These are phyloP conservation scores for Epichloe gansuensis DNA, from an alignment of 2,329 filamentous ascomycete species.

Conservation along the genomic window DNA sequence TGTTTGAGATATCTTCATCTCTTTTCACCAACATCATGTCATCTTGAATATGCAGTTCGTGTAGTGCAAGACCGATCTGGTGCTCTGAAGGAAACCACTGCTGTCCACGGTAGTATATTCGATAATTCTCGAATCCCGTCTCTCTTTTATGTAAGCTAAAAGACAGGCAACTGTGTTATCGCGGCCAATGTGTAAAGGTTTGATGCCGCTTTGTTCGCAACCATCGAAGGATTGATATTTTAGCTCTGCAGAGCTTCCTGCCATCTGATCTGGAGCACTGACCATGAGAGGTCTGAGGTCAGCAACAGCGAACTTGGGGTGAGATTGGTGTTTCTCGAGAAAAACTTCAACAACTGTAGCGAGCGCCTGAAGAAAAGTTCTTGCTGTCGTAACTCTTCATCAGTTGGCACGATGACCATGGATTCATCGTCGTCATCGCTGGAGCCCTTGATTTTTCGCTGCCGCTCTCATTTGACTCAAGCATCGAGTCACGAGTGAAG, in stretches of 20 bases:
- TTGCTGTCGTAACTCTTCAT: constrained; percentile 32
- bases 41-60: constrained; percentile 53
- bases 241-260: constrained; percentile 53
- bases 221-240: constrained; percentile 66
- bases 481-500: constrained; percentile 61
- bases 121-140: constrained; percentile 67
- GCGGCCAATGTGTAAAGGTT: constrained; percentile 52
- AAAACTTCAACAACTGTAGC: constrained; percentile 55
- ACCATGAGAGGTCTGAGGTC: constrained; percentile 43
- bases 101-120: constrained; percentile 57
- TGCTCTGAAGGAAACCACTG: constrained; percentile 49
- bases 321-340: constrained; percentile 50
- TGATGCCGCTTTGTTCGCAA: constrained; percentile 44
- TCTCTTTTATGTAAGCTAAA: constrained; percentile 51
- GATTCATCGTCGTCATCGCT: constrained; percentile 38
- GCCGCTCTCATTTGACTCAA: constrained; percentile 55
- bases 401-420: constrained; percentile 38
- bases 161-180: constrained; percentile 61
- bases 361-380: constrained; percentile 57
- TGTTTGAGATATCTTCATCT: constrained; percentile 34
- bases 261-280: constrained; percentile 36
- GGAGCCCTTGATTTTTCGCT: constrained; percentile 40
- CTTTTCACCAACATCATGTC: constrained; percentile 56
- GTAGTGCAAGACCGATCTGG: constrained; percentile 48
- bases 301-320: constrained; percentile 46